Percentiles rank a stretch among this genome's conserved stretches.
phyloP scores from a whole-genome alignment of 2,329 filamentous ascomycete species.

The Aspergillus puulaauensis region DNA sequence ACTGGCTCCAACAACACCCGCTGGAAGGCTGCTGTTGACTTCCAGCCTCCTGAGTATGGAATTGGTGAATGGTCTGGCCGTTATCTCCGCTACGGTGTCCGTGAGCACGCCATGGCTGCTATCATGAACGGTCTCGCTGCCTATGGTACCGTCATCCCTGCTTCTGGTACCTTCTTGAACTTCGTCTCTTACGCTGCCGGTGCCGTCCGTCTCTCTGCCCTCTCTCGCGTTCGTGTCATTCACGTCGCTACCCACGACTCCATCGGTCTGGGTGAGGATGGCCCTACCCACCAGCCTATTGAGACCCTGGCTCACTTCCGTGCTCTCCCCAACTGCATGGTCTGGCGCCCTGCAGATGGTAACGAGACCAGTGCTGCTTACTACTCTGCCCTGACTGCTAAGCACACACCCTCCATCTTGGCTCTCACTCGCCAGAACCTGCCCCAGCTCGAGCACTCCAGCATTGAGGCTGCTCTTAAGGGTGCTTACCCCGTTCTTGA shows the following conservation, averaged over 20 bases:
- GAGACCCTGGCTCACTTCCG: constrained; percentile 98
- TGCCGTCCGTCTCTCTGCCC: constrained; percentile 87
- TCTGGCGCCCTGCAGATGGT: constrained; percentile 97
- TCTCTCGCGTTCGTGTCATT: constrained; percentile 87
- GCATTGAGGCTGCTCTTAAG: constrained; percentile 85
- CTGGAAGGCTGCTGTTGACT: constrained; percentile 96
- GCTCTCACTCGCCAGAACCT: constrained; percentile 97
- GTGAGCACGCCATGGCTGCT: constrained; percentile 53
- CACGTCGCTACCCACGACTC: constrained; percentile 99
- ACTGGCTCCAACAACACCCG: constrained; percentile 98
- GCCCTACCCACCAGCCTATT: constrained; percentile 97
- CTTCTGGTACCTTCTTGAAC: constrained; percentile 96
- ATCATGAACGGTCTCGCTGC: constrained; percentile 76
- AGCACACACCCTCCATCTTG: constrained; percentile 87
- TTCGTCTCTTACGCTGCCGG: constrained; percentile 98
- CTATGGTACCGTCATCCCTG: constrained; percentile 93
- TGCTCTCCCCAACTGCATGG: constrained; percentile 97
- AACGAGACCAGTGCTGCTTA: constrained; percentile 98
- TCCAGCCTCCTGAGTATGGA: constrained; percentile 83
- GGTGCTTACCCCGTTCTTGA: constrained; percentile 92
- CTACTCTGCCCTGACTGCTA: constrained; percentile 88
- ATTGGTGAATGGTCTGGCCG: constrained; percentile 89
- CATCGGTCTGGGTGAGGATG: constrained; percentile 97
- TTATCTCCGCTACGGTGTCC: constrained; percentile 63
- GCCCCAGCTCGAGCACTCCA: constrained; percentile 92